Conservation (phyloP, 2,329 filamentous ascomycete genomes). For the Neonectria coccinea region DNA sequence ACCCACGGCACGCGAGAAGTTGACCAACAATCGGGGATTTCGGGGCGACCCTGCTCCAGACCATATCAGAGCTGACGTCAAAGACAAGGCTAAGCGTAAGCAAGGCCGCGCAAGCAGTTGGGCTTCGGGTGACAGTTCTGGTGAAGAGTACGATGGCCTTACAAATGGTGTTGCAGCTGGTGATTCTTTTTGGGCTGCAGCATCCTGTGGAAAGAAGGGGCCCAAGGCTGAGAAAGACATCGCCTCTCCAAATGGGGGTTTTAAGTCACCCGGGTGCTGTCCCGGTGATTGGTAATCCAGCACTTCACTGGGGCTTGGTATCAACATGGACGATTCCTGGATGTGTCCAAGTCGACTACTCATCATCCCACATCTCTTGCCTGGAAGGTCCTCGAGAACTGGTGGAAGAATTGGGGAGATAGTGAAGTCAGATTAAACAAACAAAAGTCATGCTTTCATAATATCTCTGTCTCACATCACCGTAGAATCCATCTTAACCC, state of each 20-base stretch:
- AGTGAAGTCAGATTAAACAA: not conserved
- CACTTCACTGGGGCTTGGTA: not conserved
- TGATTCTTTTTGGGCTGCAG: not conserved
- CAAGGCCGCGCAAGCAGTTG: not conserved
- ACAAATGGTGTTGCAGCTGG: not conserved
- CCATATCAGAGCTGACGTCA: not conserved
- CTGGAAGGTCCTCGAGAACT: not conserved
- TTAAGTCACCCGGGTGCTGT: not conserved
- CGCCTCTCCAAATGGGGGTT: not conserved
- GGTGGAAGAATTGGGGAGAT: not conserved
- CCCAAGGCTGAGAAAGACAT: not conserved
- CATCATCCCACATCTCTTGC: not conserved
- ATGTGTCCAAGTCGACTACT: not conserved
- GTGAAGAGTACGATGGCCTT: not conserved
- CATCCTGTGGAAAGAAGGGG: not conserved
- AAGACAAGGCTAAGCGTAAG: not conserved
- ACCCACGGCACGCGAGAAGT: not conserved
- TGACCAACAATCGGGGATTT: not conserved
- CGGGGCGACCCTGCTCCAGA: not conserved
- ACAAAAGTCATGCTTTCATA: not conserved
- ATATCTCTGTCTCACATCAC: not conserved
- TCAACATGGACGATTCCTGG: not conserved
- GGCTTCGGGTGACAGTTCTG: not conserved
- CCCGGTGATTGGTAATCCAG: not conserved
- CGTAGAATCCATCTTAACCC: slow-evolving; percentile 56